Evolutionary conservation across 108 stramenopile genomes (phyloP).

Genomic region (Stephanodiscus triporus): DNA sequence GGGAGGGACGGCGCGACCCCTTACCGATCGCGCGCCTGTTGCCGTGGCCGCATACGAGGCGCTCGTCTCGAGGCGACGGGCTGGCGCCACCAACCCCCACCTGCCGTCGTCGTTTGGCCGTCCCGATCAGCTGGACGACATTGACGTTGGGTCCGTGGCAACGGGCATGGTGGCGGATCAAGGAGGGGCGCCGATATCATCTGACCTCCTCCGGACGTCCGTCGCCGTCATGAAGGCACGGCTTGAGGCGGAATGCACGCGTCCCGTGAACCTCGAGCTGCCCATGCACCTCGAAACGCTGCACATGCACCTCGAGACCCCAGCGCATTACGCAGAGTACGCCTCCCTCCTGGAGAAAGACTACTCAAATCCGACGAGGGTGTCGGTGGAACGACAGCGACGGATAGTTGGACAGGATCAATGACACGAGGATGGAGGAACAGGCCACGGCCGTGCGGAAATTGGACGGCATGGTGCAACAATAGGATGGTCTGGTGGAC

Average conservation of each 20-base stretch:
- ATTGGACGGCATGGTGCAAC: conserved; percentile 44
- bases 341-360: conserved; percentile 33
- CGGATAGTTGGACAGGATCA: conserved; percentile 68
- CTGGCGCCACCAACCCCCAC: not conserved
- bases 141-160: too few relatives aligned
- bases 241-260: conserved; percentile 60
- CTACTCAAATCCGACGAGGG: conserved; percentile 19
- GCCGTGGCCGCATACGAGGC: conserved; percentile 34
- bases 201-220: too few relatives aligned
- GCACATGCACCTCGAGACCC: conserved; percentile 51
- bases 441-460: conserved; percentile 37
- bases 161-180: too few relatives aligned
- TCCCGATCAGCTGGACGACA: not conserved
- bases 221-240: conserved; percentile 38
- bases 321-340: conserved; percentile 55
- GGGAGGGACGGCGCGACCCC: too few relatives aligned
- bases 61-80: conserved; percentile 16
- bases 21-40: too few relatives aligned
- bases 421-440: conserved; percentile 67
- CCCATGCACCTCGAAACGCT: too few relatives aligned
- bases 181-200: too few relatives aligned
- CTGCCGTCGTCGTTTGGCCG: not conserved
- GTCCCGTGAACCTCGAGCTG: conserved; percentile 61
- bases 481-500: conserved; percentile 57
- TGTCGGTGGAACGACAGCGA: conserved; percentile 47